Percentiles rank a stretch among this genome's conserved stretches.
These are phyloP conservation scores for Phytophthora melonis DNA, from an alignment of 352 stramenopile genomes.

Conservation along the genomic window DNA sequence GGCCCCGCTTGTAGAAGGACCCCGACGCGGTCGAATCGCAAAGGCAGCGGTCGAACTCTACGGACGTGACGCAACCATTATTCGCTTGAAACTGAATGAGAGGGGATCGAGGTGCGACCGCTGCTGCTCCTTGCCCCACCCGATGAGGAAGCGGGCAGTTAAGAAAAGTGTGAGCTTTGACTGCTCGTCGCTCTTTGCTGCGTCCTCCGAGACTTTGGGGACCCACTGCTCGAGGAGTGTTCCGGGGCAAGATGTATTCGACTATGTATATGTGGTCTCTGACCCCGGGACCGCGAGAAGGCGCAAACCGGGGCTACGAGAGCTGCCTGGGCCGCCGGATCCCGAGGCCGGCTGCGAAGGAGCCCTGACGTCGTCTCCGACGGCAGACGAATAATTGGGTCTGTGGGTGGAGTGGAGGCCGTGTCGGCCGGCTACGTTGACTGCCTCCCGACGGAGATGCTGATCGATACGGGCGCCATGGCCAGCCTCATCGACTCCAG, in stretches of 20 bases:
- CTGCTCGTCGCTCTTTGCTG: background rate
- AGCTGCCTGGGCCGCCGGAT: no score
- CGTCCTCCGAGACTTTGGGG: background rate
- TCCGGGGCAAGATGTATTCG: no score
- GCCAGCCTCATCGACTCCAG: background rate
- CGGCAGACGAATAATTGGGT: no score
- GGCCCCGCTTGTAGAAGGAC: no score
- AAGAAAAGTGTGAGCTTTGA: background rate
- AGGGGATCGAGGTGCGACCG: background rate
- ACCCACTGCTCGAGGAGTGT: no score
- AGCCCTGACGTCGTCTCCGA: no score
- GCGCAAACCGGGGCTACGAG: background rate
- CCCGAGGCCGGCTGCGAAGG: no score
- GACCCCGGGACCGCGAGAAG: background rate
- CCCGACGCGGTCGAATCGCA: no score
- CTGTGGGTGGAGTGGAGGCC: no score
- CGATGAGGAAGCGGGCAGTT: background rate
- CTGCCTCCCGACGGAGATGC: background rate
- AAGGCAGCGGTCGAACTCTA: no score
- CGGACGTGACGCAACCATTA: background rate
- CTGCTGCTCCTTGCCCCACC: background rate
- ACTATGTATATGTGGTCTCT: no score
- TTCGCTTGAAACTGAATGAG: background rate
- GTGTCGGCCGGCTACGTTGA: no score
- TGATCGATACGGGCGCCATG: constrained; percentile 3